Evolutionary conservation across 2,329 filamentous ascomycete species (phyloP).

Genomic region (Stagonosporopsis cucurbitacearum): DNA sequence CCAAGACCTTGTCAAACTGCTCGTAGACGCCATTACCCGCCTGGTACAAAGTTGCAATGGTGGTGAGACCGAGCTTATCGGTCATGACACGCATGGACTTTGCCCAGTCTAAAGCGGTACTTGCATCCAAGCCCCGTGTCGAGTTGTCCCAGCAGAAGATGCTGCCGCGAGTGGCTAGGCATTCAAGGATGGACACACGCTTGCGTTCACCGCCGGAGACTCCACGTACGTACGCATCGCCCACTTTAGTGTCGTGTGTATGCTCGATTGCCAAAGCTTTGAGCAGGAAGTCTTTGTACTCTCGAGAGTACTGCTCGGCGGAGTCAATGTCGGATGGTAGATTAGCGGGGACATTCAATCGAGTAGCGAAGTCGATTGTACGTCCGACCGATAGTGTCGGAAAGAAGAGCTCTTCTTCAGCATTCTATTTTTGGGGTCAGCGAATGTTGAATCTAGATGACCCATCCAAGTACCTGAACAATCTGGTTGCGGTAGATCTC

Average conservation of each 20-base stretch:
- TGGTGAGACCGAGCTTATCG: conserved; percentile 55
- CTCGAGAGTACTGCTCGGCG: not conserved
- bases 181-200: conserved; percentile 63
- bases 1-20: conserved; percentile 71
- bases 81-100: conserved; percentile 57
- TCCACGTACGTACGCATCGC: conserved; percentile 62
- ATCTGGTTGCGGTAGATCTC: conserved; percentile 70
- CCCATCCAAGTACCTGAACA: conserved; percentile 26
- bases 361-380: conserved; percentile 70
- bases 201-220: conserved; percentile 65
- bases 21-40: conserved; percentile 24
- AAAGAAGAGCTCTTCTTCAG: conserved; percentile 76
- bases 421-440: conserved; percentile 56
- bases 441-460: not conserved
- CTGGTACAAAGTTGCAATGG: conserved; percentile 62
- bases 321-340: conserved; percentile 56
- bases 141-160: conserved; percentile 16
- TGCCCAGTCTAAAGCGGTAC: conserved; percentile 60
- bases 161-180: conserved; percentile 26
- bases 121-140: conserved; percentile 33
- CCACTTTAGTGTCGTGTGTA: conserved; percentile 67
- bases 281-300: not conserved
- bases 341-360: conserved; percentile 61
- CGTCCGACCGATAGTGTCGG: conserved; percentile 83
- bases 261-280: conserved; percentile 52